Evolutionary conservation across 1,284 basidiomycete species (phyloP), one percentile per base, ranked within the genome.

Genomic region (Austroboletus niveus): DNA sequence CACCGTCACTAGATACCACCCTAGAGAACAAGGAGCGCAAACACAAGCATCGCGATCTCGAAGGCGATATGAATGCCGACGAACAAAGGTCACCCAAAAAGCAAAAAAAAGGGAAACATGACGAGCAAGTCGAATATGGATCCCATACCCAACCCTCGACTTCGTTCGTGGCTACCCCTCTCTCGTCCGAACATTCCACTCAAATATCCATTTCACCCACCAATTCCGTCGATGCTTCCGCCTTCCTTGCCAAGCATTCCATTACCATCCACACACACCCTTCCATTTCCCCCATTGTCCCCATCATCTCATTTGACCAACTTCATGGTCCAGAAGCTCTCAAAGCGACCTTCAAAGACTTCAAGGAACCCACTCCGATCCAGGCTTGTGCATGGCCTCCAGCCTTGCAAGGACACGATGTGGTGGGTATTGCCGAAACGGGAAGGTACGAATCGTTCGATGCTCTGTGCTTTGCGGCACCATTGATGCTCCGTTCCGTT

Each of bases 341-440:
- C 24, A 78, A 76, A 52, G 69, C 70, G 10, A 89, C 84, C 20
- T 87, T 94, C 54, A 72, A 70, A 52, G 72, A 77, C 9, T 99
- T 96, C 75, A 81, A 85, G 53, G 85, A 90, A 61, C 97, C 97
- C 0, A 97, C 95, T 0, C 94, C 96, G 0, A 95, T 99, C 53
- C 96, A 99, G 70, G 87, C 94, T 5, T 97, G 93, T 63, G 87
- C 94, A 32, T 99, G 96, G 96, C 94, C 94, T 4, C 85, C 92
- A 17, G 81, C 92, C 7, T 74, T 98, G 30, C 77, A 80, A 47
- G 90, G 92, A 5, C 79, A 81, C 29, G 94, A 98, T 69, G 91
- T 97, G 0, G 88, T 99, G 34, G 96, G 96, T 53, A 94, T 99
- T 57, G 96, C 97, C 14, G 95, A 99, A 77, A 99, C 96, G 2